phyloP scores from a whole-genome alignment of 164 flowering plant species.

The Tetrastigma voinierianum region DNA sequence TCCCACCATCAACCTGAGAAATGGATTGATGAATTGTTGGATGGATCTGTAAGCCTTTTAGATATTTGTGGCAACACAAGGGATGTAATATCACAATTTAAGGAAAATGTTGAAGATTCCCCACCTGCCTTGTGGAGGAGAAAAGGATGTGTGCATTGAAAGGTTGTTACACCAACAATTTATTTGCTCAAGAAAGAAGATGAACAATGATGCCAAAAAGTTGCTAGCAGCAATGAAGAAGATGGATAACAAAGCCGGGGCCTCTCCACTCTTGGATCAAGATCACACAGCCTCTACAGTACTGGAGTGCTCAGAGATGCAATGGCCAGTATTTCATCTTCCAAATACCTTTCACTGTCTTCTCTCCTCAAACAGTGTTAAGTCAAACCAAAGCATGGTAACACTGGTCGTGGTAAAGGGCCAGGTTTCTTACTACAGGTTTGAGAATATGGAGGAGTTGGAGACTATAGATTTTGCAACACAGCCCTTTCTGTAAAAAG shows the following conservation, averaged over 20 bases:
- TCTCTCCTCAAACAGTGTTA: conserved; percentile 23
- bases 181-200: conserved; percentile 24
- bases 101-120: conserved; percentile 23
- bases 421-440: too few species aligned
- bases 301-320: conserved; percentile 16
- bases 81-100: conserved; percentile 14
- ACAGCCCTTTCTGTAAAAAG: background rate
- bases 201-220: conserved; percentile 28
- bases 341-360: conserved; percentile 25
- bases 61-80: conserved; percentile 27
- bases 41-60: conserved; percentile 25
- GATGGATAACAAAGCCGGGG: conserved; percentile 11
- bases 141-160: conserved; percentile 22
- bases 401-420: too few species aligned
- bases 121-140: conserved; percentile 25
- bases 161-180: conserved; percentile 10
- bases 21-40: conserved; percentile 18
- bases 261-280: background rate
- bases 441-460: conserved; percentile 19
- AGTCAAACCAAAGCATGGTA: conserved; percentile 29
- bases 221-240: conserved; percentile 21
- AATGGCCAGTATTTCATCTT: conserved; percentile 33
- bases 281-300: conserved; percentile 13
- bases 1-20: conserved; percentile 11
- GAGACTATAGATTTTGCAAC: conserved; percentile 16